Evolutionary conservation across 2,329 filamentous ascomycete species (phyloP), one percentile per base, ranked within the genome.

Genomic region (Phialophora verrucosa): DNA sequence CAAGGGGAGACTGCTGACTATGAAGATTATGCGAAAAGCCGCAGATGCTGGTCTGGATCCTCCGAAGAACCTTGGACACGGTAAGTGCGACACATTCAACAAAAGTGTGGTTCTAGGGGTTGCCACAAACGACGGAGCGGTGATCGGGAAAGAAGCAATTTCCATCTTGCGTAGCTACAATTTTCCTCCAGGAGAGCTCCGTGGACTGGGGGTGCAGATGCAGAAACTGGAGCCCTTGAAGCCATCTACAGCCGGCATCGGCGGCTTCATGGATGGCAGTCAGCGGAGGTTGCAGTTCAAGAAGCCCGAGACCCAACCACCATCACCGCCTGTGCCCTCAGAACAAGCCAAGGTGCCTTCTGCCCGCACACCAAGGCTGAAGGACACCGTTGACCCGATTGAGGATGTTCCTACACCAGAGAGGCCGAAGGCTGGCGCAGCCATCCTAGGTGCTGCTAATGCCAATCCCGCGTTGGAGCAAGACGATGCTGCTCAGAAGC

Each of bases 1-100:
- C 60, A 96, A 91, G 74, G 95, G 95, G 14, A 91, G 87, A 70
- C 91, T 96, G 69, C 82, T 99, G 58, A 97, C 93, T 0, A 88
- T 99, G 83, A 98, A 97, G 76, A 90, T 99, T 67, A 97, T 99
- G 93, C 87, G 90, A 68, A 88, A 94, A 68, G 88, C 93, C 17
- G 82, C 88, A 25, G 91, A 97, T 79, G 94, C 95, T 17, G 95
- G 95, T 0, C 80, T 97, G 17, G 93, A 98, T 75, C 92, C 95
- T 1, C 88, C 90, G 0, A 99, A 99, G 75, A 93, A 97, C 78
- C 83, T 99, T 0, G 95, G 95, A 0, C 95, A 98, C 78, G 95
- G 95, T 1, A 94, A 93, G 78, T 99, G 95, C 74, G 95, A 99
- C 75, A 91, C 88, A 0, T 96, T 93, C 81, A 98, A 92, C 81